Evolutionary conservation across 768 basidiomycete species (phyloP).

Genomic region (Pisolithus albus): DNA sequence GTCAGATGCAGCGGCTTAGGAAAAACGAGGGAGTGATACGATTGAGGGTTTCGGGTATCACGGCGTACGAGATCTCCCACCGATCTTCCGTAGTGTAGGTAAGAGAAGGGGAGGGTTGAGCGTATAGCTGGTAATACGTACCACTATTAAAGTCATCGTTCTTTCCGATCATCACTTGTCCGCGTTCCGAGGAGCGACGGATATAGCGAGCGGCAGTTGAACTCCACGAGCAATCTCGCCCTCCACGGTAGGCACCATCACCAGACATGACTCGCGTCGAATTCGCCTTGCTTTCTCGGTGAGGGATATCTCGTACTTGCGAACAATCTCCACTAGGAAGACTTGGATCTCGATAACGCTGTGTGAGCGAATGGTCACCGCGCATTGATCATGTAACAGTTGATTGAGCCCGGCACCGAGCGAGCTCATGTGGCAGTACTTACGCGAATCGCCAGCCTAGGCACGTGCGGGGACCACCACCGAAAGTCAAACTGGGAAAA

Average conservation of each 20-base stretch:
- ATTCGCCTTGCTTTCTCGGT: slow-evolving; percentile 19
- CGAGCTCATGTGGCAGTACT: not conserved
- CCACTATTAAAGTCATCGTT: too few species aligned
- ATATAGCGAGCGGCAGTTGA: slow-evolving; percentile 28
- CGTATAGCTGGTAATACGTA: not conserved
- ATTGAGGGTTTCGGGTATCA: too few species aligned
- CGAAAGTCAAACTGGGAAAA: slow-evolving; percentile 24
- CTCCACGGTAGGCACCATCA: slow-evolving; percentile 32
- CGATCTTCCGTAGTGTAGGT: too few species aligned
- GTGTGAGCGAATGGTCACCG: not conserved
- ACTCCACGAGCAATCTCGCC: slow-evolving; percentile 26
- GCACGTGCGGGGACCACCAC: slow-evolving; percentile 18
- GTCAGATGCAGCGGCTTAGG: too few species aligned
- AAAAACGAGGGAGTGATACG: too few species aligned
- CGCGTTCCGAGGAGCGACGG: slow-evolving; percentile 9
- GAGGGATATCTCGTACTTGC: slow-evolving; percentile 36
- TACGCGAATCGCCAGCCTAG: slow-evolving; percentile 30
- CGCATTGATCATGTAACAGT: not conserved
- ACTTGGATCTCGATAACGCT: slow-evolving; percentile 48
- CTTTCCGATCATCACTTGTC: not conserved
- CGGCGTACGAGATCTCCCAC: too few species aligned
- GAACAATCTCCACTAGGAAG: slow-evolving; percentile 50
- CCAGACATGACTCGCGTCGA: slow-evolving; percentile 20
- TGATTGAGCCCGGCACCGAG: not conserved
- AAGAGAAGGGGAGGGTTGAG: not conserved